Evolutionary conservation across 1,284 basidiomycete species (phyloP), one percentile per base, ranked within the genome.

Genomic region (Puccinia triticina): DNA sequence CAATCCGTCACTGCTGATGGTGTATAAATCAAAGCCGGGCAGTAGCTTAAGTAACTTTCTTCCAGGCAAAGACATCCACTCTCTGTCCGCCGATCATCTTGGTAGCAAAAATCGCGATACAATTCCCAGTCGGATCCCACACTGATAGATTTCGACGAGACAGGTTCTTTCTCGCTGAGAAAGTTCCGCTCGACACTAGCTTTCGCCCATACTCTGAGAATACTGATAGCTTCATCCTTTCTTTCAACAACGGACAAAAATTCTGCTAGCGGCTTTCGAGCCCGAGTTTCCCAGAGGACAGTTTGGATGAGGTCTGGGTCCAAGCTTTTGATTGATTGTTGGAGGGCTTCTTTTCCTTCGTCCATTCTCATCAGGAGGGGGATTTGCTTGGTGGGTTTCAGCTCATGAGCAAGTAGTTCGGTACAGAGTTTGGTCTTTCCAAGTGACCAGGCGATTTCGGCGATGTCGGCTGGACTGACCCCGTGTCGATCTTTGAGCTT

Each of bases 191-290:
- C 53, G 18, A 73, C 29, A 32, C 55, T 59, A 18, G 94, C 93
- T 86, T 95, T 89, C 0, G 94, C 95, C 86, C 96, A 97, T 0
- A 95, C 93, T 86, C 95, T 92, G 50, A 96, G 89, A 12, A 96
- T 88, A 87, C 91, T 87, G 88, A 92, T 87, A 0, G 95, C 95
- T 32, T 90, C 90, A 3, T 95, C 90, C 50, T 89, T 89, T 83
- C 94, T 94, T 87, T 99, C 96, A 64, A 99, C 91, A 32, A 98
- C 89, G 21, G 92, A 91, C 90, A 99, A 98, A 88, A 99, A 98
- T 77, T 93, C 92, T 2, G 96, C 97, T 1, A 98, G 90, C 0
- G 93, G 90, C 40, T 97, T 90, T 18, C 92, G 90, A 76, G 93
- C 91, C 85, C 95, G 92, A 23, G 98, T 89, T 84, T 95, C 92